Evolutionary conservation across 345 rosid species (phyloP), one percentile per base, ranked within the genome.

Genomic region (Dovyalis caffra): DNA sequence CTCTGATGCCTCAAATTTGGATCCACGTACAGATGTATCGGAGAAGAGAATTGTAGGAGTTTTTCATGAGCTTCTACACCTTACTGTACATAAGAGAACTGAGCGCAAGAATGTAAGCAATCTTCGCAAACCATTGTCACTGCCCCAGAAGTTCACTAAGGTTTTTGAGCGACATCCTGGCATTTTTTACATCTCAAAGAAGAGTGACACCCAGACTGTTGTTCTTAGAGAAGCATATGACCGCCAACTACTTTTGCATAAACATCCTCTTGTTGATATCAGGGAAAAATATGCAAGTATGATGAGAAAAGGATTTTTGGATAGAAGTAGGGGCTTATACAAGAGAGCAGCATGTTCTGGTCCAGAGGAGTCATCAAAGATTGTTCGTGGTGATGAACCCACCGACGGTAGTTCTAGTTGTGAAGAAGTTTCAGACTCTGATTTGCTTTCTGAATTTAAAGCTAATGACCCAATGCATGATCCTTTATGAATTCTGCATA

Each of bases 41-140:
- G 97, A 94, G 87, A 94, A 91, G 89, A 88, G 95, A 83, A 90
- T 86, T 11, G 95, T 93, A 0, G 94, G 95, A 12, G 85, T 89
- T 53, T 93, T 93, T 83, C 97, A 93, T 62, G 98, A 93, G 80
- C 90, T 93, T 80, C 91, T 93, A n/a, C 90, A 93, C 82, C 90
- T 93, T 14, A 90, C 87, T 0, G 14, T 91, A 68, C 86, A 85
- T 64, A 93, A 91, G 80, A 90, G 83, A 79, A 89, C 85, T 23
- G 88, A 93, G 83, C 90, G 92, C 32, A 87, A 89, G 78, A 91
- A 90, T 11, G 87, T 91, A 51, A 91, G 97, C 71, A 90, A 90
- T 82, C 93, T 93, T 4, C 90, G 94, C 4, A 86, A 84, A 63
- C 90, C 90, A 9, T 81, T 93, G 63, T 84, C 78, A 9, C 79